Evolutionary conservation across 2,329 filamentous ascomycete genomes (phyloP), one percentile per base, ranked within the genome.

Genomic region (Fusarium incarnatum): DNA sequence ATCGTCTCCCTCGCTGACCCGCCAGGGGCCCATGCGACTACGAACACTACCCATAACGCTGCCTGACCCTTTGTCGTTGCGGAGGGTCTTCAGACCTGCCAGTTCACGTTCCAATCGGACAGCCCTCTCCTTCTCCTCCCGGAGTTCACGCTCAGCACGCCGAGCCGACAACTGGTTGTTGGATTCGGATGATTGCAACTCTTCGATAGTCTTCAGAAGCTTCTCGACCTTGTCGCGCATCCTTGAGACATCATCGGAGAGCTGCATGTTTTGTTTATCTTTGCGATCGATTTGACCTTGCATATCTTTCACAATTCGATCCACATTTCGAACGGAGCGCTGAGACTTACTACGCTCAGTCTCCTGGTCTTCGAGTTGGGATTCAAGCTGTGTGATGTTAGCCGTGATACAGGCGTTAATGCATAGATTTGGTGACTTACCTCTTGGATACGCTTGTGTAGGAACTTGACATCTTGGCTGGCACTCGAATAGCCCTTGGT

Each of bases 401-500:
- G 59, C 47, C 55, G 71, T 68, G 55, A 62, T 54, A 11, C 53
- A 16, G 22, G 16, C 56, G 42, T 13, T 34, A 30, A 50, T 28
- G 46, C 18, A 15, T 12, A 8, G 28, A 44, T 16, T 52, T n/a
- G 64, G 59, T 16, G 68, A 79, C 89, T 87, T 85, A 97, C 94
- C 87, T 98, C 95, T 83, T 98, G 94, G 71, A 99, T 94, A 53
- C 95, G 89, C 77, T 94, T 95, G 81, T 98, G 93, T 76, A 98
- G 82, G 83, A 98, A 98, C 77, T 96, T 92, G 73, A 98, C 93
- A 81, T 98, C 95, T 76, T 97, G 94, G 79, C 94, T 97, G 25
- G 93, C 93, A 71, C 91, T 97, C 22, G 94, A 96, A 82, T 97
- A 98, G 56, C 94, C 94, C 84, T 98, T 98, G 45, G 96, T 98